Percentiles rank a stretch among this genome's conserved stretches.
Evolutionary conservation across 768 basidiomycete species (phyloP).

Genomic region (Auricularia sp.): DNA sequence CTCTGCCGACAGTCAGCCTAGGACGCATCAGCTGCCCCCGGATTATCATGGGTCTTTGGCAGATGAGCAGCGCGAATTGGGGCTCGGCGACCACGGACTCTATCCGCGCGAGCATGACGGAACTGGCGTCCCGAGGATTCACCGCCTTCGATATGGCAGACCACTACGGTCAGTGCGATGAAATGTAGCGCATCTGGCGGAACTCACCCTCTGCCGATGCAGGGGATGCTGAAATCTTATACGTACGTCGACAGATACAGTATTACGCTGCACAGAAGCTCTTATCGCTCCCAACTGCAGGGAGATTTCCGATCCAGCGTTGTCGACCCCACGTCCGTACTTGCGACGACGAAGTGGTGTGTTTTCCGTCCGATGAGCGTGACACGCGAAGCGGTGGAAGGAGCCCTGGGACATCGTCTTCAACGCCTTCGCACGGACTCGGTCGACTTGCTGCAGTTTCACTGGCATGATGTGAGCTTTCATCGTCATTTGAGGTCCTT

Average conservation of each 20-base stretch:
- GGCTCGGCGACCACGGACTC: slow-evolving; percentile 3
- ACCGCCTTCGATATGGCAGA: slow-evolving; percentile 4
- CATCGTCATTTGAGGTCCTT: not conserved
- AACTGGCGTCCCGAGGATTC: slow-evolving; percentile 1
- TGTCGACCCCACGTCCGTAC: slow-evolving; percentile 32
- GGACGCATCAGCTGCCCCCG: slow-evolving; percentile 6
- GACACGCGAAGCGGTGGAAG: slow-evolving; percentile 47
- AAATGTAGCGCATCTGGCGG: too few species aligned
- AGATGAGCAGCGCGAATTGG: slow-evolving; percentile 10
- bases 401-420: slow-evolving; percentile 59
- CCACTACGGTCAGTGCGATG: slow-evolving; percentile 1
- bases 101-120: not conserved
- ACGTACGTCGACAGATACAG: not conserved
- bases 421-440: slow-evolving; percentile 49
- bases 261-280: too few species aligned
- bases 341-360: slow-evolving; percentile 85
- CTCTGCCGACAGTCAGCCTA: not conserved
- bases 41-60: slow-evolving; percentile 9
- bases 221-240: slow-evolving; percentile 1
- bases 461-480: slow-evolving; percentile 53
- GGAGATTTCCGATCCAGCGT: slow-evolving; percentile 52
- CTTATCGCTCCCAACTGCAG: slow-evolving; percentile 25
- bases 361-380: slow-evolving; percentile 49
- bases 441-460: slow-evolving; percentile 72
- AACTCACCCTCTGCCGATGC: too few species aligned